Base-by-base conservation (phyloP, 306 rosid genomes). In the Quercus bicolor region DNA sequence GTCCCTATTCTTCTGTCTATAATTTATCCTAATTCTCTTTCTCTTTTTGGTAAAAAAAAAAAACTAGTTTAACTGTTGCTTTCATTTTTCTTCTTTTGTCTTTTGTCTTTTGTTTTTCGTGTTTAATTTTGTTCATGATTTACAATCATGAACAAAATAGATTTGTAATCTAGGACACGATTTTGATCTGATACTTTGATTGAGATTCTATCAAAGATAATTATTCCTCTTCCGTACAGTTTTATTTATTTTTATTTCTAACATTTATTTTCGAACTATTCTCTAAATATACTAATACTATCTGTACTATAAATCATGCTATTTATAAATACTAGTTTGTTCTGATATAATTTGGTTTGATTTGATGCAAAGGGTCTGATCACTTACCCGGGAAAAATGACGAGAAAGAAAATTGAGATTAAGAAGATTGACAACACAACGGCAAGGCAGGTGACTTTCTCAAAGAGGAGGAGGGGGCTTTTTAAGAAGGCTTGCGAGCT, bases 401-500 rank as follows among this genome's bases (percentile, higher is more conserved):
- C 84, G 18, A 56, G 83, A 31, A 70, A 59, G 75, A 85, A 88
- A 74, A 83, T 83, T 75, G 77, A 80, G 75, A 83, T 75, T 12
- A 84, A 77, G 85, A 88, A 76, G 78, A 83, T 83, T 5, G 91
- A 88, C 5, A 87, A 61, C 56, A 77, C 68, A 61, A 74, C 87
- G 2, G 85, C 87, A 6, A 85, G 87, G 61, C 88, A 87, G 68
- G 89, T 80, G 4, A 74, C 87, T 5, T 85, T 87, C 72, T 85
- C 87, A 2, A 83, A 80, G 85, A 85, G 87, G 72, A 85, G 79
- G 68, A 80, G 59, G 76, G 89, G 89, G 6, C 73, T 88, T 2
- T 74, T 88, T 29, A 85, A 88, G 80, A 88, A 88, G 56, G 89
- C 89, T 37, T 14, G 37, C 48, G 91, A 87, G 70, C 88, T 87